Evolutionary conservation across 225 moss, liverwort and hornwort genomes (phyloP), one percentile per base, ranked within the genome.

Genomic region (Polytrichum commune): DNA sequence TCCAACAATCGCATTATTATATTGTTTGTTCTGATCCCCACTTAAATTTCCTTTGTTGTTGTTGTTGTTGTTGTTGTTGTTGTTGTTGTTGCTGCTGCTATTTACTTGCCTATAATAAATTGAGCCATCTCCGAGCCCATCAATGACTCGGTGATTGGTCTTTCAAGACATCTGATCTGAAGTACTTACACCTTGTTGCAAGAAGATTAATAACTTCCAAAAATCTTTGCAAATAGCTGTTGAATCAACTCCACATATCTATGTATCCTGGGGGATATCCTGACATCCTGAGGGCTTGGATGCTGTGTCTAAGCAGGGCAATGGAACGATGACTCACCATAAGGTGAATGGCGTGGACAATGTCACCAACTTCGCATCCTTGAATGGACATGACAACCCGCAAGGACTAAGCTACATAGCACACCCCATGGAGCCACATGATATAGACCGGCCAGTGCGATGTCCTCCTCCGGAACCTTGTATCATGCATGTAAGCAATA

Each of bases 381-480:
- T 78, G 28, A 74, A 76, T 55, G 83, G 83, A 69, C 76, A 54
- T 29, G 81, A 83, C 57, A 76, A 33, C 30, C 69, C 78, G 5
- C 72, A 71, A 4, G 74, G 78, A 61, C 76, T 86, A 16, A 73
- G 73, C 53, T 67, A 78, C 27, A 81, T 81, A 38, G 80, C 80
- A 7, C 78, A 83, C 55, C 86, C 86, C 4, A 46, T 66, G 81
- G 86, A 86, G 60, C 83, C 83, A 3, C 69, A 13, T n/a, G 86
- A 86, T 54, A 23, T 74, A 64, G 86, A 86, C 76, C 73, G 83
- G 25, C 66, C 83, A 29, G 78, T 81, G 26, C 78, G 86, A 54
- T 83, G 86, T 69, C 86, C 86, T 7, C 86, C 81, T 66, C 86
- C 86, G 27, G 80, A 86, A 18, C 86, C 83, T 29, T 86, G 86